Conservation (phyloP, 2,329 filamentous ascomycete species). For the Epichloe glyceriae region DNA sequence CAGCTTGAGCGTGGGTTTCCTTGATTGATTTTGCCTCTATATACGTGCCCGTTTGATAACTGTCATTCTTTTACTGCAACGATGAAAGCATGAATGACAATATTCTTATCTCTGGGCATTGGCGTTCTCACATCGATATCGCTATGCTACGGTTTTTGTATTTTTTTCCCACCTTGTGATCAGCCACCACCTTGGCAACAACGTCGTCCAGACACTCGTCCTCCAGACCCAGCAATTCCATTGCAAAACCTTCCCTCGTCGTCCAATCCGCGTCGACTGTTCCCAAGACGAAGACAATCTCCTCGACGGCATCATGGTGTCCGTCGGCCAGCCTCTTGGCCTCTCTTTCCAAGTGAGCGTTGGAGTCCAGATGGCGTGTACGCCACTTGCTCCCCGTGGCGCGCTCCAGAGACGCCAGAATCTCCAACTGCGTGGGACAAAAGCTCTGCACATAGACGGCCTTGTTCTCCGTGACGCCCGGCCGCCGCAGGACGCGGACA, state of each 20-base stretch:
- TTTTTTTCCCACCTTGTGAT: slow-evolving; percentile 3
- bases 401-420: slow-evolving; percentile 37
- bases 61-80: too few relatives aligned
- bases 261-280: slow-evolving; percentile 37
- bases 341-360: slow-evolving; percentile 25
- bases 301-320: slow-evolving; percentile 26
- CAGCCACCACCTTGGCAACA: slow-evolving; percentile 22
- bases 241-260: slow-evolving; percentile 28
- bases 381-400: slow-evolving; percentile 29
- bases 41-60: too few relatives aligned
- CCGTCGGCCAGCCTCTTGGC: slow-evolving; percentile 25
- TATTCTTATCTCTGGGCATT: too few relatives aligned
- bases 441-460: slow-evolving; percentile 34
- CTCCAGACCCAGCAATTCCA: slow-evolving; percentile 32
- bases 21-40: too few relatives aligned
- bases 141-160: neutral
- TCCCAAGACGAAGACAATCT: slow-evolving; percentile 37
- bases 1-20: neutral
- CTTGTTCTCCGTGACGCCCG: slow-evolving; percentile 38
- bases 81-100: too few relatives aligned
- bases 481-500: slow-evolving; percentile 34
- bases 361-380: slow-evolving; percentile 20
- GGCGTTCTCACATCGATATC: too few relatives aligned
- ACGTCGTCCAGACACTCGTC: slow-evolving; percentile 33
- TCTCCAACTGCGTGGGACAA: slow-evolving; percentile 32